phyloP scores from a whole-genome alignment of 768 basidiomycete genomes.

The Boletus reticulatus region DNA sequence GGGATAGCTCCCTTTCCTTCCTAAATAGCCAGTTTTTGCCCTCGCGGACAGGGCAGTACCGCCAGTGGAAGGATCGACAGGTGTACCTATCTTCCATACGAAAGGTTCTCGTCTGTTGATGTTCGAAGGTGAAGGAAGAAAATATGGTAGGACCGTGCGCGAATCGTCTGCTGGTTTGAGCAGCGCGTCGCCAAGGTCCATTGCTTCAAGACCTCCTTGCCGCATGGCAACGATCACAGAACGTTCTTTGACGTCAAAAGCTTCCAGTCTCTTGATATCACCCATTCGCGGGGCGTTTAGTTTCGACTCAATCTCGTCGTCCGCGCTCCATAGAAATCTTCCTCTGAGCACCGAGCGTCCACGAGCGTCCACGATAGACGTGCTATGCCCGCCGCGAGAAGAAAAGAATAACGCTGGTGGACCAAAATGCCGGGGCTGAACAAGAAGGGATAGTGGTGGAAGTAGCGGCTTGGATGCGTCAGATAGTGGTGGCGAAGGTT shows the following conservation, averaged over 20 bases:
- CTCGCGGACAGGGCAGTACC: constrained; percentile 42
- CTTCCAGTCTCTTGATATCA: constrained; percentile 80
- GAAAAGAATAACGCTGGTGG: constrained; percentile 87
- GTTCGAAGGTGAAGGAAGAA: constrained; percentile 56
- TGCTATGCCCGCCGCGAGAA: constrained; percentile 87
- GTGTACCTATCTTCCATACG: constrained; percentile 81
- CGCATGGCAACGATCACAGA: constrained; percentile 84
- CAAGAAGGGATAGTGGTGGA: constrained; percentile 68
- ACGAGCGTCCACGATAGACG: constrained; percentile 82
- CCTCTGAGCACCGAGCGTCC: constrained; percentile 83
- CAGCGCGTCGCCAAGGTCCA: constrained; percentile 77
- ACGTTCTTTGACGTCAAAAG: constrained; percentile 73
- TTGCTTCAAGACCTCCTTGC: constrained; percentile 80
- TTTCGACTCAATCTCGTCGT: constrained; percentile 47
- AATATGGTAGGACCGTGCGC: constrained; percentile 68
- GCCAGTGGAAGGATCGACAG: constrained; percentile 45
- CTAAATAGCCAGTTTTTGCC: constrained; percentile 39
- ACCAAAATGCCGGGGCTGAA: constrained; percentile 80
- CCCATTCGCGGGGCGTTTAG: constrained; percentile 54
- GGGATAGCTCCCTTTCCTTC: constrained; percentile 50
- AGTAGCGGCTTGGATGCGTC: constrained; percentile 57
- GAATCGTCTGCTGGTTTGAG: constrained; percentile 80
- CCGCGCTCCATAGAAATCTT: constrained; percentile 74
- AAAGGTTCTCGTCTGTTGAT: constrained; percentile 71
- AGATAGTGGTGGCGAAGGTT: constrained; percentile 19